Conservation (phyloP, 345 rosid genomes). For the Firmiana major region DNA sequence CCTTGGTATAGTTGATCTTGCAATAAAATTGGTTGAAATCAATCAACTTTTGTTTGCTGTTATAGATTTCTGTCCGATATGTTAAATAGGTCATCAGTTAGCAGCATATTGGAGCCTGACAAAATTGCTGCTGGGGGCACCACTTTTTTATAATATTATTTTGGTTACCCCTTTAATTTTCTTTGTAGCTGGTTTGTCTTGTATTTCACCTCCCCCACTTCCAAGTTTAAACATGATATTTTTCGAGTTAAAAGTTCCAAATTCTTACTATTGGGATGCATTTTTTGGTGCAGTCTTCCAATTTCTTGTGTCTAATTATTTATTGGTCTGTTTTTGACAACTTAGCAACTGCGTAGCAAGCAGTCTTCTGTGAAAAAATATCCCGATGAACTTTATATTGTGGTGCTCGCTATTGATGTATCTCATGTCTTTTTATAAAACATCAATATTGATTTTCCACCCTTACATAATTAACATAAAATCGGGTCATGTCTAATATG, state of each 20-base stretch:
- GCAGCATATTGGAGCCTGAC: not conserved
- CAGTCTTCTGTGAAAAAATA: not conserved
- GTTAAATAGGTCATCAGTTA: not conserved
- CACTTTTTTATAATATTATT: not conserved
- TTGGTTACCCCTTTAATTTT: not conserved
- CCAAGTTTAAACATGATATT: not conserved
- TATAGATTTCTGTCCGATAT: not conserved
- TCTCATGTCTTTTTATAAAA: not conserved
- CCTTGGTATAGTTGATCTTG: not conserved
- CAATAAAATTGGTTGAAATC: not conserved
- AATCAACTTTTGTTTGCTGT: not conserved
- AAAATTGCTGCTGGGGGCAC: not conserved
- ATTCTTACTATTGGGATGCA: not conserved
- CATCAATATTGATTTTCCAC: not conserved
- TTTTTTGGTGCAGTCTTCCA: not conserved
- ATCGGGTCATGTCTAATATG: not conserved
- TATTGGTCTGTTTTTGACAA: not conserved
- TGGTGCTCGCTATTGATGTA: not conserved
- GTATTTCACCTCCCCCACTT: not conserved
- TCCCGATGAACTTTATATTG: not conserved
- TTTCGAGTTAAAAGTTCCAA: not conserved
- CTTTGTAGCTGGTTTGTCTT: not conserved
- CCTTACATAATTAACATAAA: not conserved
- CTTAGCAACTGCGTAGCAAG: not conserved
- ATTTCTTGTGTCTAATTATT: not conserved